A percentile compares a stretch with the other conserved stretches of the same genome.
Evolutionary conservation across 148 eudicot genomes (phyloP).

Genomic region (Heliosperma pusillum): DNA sequence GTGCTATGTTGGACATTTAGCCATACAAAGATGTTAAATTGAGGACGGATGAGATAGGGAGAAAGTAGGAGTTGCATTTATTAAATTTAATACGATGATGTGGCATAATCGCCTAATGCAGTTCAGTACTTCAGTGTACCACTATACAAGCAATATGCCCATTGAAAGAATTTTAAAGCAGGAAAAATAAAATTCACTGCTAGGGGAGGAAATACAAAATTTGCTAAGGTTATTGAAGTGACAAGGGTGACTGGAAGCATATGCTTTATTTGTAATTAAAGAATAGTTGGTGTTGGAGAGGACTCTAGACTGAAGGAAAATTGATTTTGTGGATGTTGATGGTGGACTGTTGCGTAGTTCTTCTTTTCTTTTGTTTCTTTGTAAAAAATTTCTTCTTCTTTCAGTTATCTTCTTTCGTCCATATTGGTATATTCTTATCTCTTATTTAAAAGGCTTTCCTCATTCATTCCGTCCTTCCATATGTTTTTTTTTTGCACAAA

Average conservation of each 20-base stretch:
- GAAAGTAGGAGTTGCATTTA: not conserved
- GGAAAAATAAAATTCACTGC: not conserved
- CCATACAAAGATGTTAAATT: not conserved
- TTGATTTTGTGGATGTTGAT: not conserved
- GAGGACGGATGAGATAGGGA: not conserved
- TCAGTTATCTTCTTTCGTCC: not conserved
- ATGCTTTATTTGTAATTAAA: not conserved
- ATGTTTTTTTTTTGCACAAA: not conserved
- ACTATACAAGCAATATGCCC: not conserved
- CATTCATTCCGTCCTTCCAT: not conserved
- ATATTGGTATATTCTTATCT: too few relatives aligned
- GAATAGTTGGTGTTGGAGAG: not conserved
- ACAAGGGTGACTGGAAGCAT: not conserved
- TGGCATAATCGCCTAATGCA: not conserved
- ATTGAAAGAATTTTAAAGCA: not conserved
- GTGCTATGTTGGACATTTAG: not conserved
- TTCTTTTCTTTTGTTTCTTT: not conserved
- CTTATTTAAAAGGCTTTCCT: not conserved
- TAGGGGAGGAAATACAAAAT: not conserved
- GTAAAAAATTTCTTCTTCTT: not conserved
- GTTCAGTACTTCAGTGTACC: not conserved
- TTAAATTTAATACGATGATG: not conserved
- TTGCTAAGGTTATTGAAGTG: not conserved
- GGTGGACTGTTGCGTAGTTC: not conserved
- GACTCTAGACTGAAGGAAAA: not conserved